phyloP scores from a whole-genome alignment of 2,329 filamentous ascomycete species.

The Epichloe sp. region DNA sequence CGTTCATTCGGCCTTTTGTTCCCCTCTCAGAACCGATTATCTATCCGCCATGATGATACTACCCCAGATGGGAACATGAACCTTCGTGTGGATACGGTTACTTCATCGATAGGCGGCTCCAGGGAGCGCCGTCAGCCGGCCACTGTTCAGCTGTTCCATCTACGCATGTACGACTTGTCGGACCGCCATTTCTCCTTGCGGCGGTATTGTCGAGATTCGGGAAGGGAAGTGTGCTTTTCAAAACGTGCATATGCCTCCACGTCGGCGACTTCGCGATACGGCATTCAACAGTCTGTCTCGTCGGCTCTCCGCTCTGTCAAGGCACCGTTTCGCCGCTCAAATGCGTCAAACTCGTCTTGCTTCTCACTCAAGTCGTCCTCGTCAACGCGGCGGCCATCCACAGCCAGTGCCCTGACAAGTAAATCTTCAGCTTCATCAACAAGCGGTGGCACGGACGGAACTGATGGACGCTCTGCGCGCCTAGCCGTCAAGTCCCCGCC shows the following conservation, averaged over 20 bases:
- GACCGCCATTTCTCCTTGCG: conserved; percentile 81
- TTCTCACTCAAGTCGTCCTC: conserved; percentile 9
- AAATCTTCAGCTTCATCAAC: not conserved
- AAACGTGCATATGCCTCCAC: conserved; percentile 46
- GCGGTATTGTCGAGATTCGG: conserved; percentile 84
- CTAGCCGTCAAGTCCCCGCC: conserved; percentile 12
- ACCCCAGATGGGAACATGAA: conserved; percentile 95
- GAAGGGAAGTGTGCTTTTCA: conserved; percentile 82
- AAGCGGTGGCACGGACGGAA: not conserved
- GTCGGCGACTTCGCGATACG: conserved; percentile 3
- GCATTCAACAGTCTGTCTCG: conserved; percentile 20
- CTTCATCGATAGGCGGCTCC: conserved; percentile 21
- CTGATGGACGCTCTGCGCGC: not conserved
- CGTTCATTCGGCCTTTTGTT: conserved; percentile 75
- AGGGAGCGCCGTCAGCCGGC: conserved; percentile 15
- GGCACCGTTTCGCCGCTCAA: conserved; percentile 19
- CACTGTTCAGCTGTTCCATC: conserved; percentile 70
- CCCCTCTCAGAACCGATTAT: conserved; percentile 67
- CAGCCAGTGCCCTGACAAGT: conserved; percentile 10
- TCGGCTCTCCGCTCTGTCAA: conserved; percentile 35
- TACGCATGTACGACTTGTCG: conserved; percentile 85
- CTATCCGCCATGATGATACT: conserved; percentile 80
- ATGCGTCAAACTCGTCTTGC: conserved; percentile 6
- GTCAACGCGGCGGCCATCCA: conserved; percentile 9
- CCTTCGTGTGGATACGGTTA: conserved; percentile 70